A percentile compares a stretch with the other conserved stretches of the same genome.
These are phyloP conservation scores for Trichoderma sp. DNA, from an alignment of 2,329 filamentous ascomycete species.

Conservation along the genomic window DNA sequence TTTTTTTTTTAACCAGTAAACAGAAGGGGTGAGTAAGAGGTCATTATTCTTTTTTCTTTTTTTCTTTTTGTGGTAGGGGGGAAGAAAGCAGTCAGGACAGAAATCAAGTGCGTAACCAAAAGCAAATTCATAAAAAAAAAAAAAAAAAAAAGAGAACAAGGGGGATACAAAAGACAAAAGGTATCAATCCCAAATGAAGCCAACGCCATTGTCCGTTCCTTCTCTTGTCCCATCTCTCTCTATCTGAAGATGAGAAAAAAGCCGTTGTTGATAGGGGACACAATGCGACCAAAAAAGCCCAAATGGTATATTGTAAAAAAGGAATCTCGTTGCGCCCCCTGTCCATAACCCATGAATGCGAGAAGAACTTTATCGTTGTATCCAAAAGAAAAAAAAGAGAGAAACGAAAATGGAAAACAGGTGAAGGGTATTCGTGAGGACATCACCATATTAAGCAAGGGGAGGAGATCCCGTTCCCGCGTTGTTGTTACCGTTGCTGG, in stretches of 20 bases:
- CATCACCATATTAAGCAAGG: no score
- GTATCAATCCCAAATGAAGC: slow-evolving; percentile 8
- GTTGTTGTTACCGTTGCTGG: no score
- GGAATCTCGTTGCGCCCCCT: background rate
- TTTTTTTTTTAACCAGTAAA: background rate
- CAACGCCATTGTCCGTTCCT: slow-evolving; percentile 10
- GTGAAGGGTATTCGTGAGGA: no score
- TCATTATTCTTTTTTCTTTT: background rate
- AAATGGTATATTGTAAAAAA: background rate
- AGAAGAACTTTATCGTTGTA: slow-evolving; percentile 11
- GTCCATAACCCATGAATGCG: slow-evolving; percentile 1
- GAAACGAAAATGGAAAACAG: no score
- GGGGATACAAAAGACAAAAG: background rate
- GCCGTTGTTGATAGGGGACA: background rate
- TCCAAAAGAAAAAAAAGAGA: background rate
- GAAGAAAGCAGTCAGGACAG: background rate
- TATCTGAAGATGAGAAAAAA: slow-evolving; percentile 9
- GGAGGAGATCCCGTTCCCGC: background rate
- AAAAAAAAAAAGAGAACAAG: background rate
- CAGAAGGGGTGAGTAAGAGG: background rate
- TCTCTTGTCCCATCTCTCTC: background rate
- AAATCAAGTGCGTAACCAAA: background rate
- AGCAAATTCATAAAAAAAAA: background rate
- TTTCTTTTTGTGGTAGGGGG: background rate
- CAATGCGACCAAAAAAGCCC: slow-evolving; percentile 9